Base-by-base conservation (phyloP, 768 basidiomycete species). In the Zangia roseola region DNA sequence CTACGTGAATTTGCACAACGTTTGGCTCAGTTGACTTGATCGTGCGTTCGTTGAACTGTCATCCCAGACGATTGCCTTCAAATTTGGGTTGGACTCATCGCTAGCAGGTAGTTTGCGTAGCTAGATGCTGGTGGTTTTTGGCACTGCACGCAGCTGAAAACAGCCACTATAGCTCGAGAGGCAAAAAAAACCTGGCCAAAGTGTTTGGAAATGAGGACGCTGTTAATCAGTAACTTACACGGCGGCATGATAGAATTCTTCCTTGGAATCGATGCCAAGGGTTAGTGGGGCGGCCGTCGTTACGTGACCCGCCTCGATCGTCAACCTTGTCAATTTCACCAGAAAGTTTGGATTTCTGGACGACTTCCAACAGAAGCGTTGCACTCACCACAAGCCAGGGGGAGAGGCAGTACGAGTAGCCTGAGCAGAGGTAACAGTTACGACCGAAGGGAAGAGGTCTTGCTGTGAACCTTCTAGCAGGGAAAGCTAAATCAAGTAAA, bases 251-350 rank as follows among this genome's bases (percentile, higher is more conserved):
- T 56, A 54, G 19, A 42, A 7, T 0, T 34, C 12, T 0, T 43
- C 1, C 6, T 5, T 23, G 23, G 7, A 64, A 24, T 37, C 38
- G 2, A 47, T 6, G 4, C 43, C 54, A 7, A 65, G 39, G 10
- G 57, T 25, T 2, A 62, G 41, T 0, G 54, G 53, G 1, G 63
- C 52, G 3, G 40, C 34, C 5, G 60, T 50, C 10, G 63, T 65
- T 10, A 63, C 40, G 12, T 56, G 45, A 3, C 63, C 63, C 0
- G 60, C 65, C 30, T 65, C 62, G 13, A 63, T 42, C n/a, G 60
- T 57, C 12, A 64, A 36, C 42, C 33, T 62, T 2, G 53, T 64
- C 6, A 62, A 30, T 23, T 47, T 53, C 35, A 23, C 21, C 17
- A 47, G 10, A 36, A 31, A 6, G 14, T 13, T 19, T 19, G 28